A percentile compares a stretch with the other conserved stretches of the same genome.
phyloP scores from a whole-genome alignment of 805 yeast species.

The Citeromyces matritensis region DNA sequence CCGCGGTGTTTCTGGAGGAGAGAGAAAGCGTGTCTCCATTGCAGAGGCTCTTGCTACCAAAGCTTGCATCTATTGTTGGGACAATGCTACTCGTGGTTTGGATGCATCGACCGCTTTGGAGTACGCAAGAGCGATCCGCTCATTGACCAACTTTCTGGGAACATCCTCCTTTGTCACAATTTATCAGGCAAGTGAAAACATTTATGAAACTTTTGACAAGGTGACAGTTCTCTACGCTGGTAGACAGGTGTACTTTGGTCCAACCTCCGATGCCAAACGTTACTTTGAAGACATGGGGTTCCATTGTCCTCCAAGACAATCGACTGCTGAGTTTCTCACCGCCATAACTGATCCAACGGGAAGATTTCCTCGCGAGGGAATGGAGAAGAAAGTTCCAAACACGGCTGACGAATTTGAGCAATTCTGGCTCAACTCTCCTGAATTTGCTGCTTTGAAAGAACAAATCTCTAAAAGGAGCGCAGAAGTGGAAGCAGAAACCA shows the following conservation, averaged over 20 bases:
- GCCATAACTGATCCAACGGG: conserved; percentile 57
- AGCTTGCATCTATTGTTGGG: conserved; percentile 56
- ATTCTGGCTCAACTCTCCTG: conserved; percentile 38
- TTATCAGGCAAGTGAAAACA: conserved; percentile 52
- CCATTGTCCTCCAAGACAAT: conserved; percentile 46
- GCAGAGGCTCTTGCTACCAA: conserved; percentile 62
- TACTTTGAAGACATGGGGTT: conserved; percentile 54
- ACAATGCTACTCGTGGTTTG: conserved; percentile 76
- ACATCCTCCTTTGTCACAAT: conserved; percentile 53
- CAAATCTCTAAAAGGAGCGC: conserved; percentile 8
- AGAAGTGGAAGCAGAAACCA: conserved; percentile 9
- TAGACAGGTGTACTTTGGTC: conserved; percentile 47
- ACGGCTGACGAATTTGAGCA: conserved; percentile 47
- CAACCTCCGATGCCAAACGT: conserved; percentile 31
- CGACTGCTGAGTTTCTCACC: conserved; percentile 59
- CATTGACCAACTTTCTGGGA: conserved; percentile 36
- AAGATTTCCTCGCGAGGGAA: conserved; percentile 31
- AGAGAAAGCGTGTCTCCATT: conserved; percentile 71
- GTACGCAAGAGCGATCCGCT: conserved; percentile 50
- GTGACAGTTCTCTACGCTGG: conserved; percentile 44
- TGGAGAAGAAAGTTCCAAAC: conserved; percentile 35
- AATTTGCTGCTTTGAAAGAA: conserved; percentile 20
- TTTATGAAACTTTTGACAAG: conserved; percentile 46
- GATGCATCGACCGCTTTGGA: conserved; percentile 78
- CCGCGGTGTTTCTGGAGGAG: conserved; percentile 72